Evolutionary conservation across 345 rosid species (phyloP).

Genomic region (Gossypium longicalyx): DNA sequence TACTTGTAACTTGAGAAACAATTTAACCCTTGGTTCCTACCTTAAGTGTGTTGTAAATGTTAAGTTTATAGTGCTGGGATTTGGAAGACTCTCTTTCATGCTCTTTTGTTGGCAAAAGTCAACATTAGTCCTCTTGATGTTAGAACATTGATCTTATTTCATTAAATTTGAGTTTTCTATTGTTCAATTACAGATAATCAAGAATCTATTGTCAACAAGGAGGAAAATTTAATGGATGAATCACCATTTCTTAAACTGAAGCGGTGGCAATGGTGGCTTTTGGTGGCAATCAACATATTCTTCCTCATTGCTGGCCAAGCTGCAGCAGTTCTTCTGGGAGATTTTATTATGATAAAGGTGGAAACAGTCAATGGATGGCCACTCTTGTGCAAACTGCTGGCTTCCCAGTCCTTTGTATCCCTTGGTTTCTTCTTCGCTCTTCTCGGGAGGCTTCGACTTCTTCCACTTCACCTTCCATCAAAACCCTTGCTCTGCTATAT

Average conservation of each 20-base stretch:
- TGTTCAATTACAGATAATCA: constrained; percentile 29
- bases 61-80: no score
- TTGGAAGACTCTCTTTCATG: no score
- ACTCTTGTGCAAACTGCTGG: constrained; percentile 64
- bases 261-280: constrained; percentile 55
- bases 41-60: neutral
- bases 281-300: constrained; percentile 31
- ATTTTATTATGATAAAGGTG: constrained; percentile 59
- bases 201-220: constrained; percentile 27
- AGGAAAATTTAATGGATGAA: neutral
- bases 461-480: constrained; percentile 29
- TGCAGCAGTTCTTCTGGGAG: constrained; percentile 58
- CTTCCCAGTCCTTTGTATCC: constrained; percentile 52
- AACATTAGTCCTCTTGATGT: constrained; percentile 1
- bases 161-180: neutral
- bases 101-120: neutral
- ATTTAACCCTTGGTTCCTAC: neutral
- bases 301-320: constrained; percentile 52
- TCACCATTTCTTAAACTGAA: constrained; percentile 25
- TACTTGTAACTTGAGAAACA: neutral
- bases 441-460: constrained; percentile 23
- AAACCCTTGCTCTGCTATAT: constrained; percentile 31
- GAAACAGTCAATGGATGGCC: constrained; percentile 64
- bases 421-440: constrained; percentile 38
- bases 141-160: neutral